These are phyloP conservation scores for Claviceps pusilla DNA, from an alignment of 2,329 filamentous ascomycete species.

Conservation along the genomic window DNA sequence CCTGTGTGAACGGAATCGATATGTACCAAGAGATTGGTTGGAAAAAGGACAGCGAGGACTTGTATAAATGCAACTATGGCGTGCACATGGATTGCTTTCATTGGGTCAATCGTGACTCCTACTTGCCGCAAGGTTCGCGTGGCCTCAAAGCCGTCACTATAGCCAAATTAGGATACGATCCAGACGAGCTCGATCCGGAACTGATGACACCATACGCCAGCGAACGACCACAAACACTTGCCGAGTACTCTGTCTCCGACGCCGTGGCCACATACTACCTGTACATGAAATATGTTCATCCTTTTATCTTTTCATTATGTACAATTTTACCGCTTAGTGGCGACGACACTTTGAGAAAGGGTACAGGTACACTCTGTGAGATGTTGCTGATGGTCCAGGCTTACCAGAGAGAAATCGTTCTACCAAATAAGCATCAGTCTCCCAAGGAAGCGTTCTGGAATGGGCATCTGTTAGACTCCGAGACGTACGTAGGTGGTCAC, in stretches of 20 bases:
- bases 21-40: slow-evolving; percentile 99
- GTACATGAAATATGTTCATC: slow-evolving; percentile 99
- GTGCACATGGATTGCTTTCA: slow-evolving; percentile 98
- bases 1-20: slow-evolving; percentile 88
- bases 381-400: slow-evolving; percentile 99
- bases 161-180: slow-evolving; percentile 94
- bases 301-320: slow-evolving; percentile 96
- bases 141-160: slow-evolving; percentile 95
- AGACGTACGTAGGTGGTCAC: slow-evolving; percentile 96
- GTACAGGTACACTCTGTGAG: slow-evolving; percentile 95
- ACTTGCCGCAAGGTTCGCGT: slow-evolving; percentile 90
- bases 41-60: slow-evolving; percentile 85
- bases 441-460: slow-evolving; percentile 93
- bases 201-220: slow-evolving; percentile 87
- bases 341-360: slow-evolving; percentile 85
- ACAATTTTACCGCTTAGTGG: slow-evolving; percentile 88
- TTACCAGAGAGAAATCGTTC: slow-evolving; percentile 76
- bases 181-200: slow-evolving; percentile 92
- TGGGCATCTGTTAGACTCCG: slow-evolving; percentile 85
- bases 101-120: slow-evolving; percentile 98
- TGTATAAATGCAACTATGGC: slow-evolving; percentile 91
- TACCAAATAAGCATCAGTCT: slow-evolving; percentile 91
- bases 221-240: slow-evolving; percentile 83
- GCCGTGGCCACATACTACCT: slow-evolving; percentile 97
- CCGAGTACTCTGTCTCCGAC: slow-evolving; percentile 97